These are phyloP conservation scores for Toxicodendron radicans DNA, from an alignment of 345 rosid species.

Conservation along the genomic window DNA sequence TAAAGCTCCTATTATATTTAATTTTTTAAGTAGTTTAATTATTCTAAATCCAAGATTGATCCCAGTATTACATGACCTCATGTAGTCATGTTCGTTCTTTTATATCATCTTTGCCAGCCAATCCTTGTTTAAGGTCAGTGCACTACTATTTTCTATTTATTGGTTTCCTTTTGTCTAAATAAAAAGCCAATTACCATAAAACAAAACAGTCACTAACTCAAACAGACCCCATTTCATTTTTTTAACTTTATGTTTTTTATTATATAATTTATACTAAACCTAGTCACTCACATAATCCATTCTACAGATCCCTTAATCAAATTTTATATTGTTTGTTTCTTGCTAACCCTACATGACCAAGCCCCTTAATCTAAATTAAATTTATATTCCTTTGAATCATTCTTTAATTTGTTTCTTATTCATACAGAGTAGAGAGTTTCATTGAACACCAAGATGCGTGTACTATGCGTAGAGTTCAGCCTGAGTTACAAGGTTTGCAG, in stretches of 20 bases:
- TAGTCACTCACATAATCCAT: conserved; percentile 24
- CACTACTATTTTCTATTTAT: conserved; percentile 26
- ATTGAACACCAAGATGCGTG: conserved; percentile 88
- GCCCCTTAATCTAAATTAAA: not conserved
- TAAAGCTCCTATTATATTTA: conserved; percentile 2
- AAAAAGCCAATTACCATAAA: conserved; percentile 15
- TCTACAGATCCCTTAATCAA: conserved; percentile 23
- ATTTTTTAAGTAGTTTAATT: not conserved
- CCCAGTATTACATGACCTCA: conserved; percentile 27
- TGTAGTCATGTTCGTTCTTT: not conserved
- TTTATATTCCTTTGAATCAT: conserved; percentile 18
- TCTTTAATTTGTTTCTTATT: conserved; percentile 14
- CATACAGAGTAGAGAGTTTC: conserved; percentile 74
- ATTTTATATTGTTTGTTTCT: conserved; percentile 43
- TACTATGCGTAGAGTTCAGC: conserved; percentile 49
- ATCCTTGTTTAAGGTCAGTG: conserved; percentile 10
- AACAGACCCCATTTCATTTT: conserved; percentile 23
- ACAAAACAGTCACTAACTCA: conserved; percentile 9
- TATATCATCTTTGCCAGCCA: conserved; percentile 25
- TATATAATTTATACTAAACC: conserved; percentile 24
- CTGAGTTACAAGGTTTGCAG: conserved; percentile 38
- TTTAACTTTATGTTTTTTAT: not conserved
- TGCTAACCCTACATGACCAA: conserved; percentile 36
- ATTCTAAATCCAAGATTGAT: conserved; percentile 38
- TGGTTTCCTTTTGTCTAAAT: conserved; percentile 22